Conservation (phyloP, 805 yeast species). For the Cyberlindnera veronae region DNA sequence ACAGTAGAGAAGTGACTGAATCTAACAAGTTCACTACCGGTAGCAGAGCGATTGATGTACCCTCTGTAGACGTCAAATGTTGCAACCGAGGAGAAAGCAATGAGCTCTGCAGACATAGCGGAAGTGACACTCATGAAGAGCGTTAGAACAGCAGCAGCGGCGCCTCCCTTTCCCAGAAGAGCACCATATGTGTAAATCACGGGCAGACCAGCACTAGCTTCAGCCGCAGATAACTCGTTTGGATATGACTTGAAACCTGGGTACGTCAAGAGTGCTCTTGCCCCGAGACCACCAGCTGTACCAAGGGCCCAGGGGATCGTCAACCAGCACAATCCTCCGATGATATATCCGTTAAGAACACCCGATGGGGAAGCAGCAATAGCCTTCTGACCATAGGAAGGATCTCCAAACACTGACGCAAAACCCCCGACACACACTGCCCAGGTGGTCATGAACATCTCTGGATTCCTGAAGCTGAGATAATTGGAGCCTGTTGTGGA, state of each 20-base stretch:
- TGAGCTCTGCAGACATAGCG: conserved; percentile 40
- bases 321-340: conserved; percentile 38
- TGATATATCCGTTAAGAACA: conserved; percentile 33
- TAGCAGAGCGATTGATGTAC: conserved; percentile 38
- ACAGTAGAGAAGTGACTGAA: conserved; percentile 34
- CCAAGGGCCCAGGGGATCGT: conserved; percentile 37
- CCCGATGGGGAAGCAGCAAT: conserved; percentile 38
- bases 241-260: conserved; percentile 42
- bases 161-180: conserved; percentile 39
- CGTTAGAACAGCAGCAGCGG: conserved; percentile 38
- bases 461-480: conserved; percentile 31
- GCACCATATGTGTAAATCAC: conserved; percentile 43
- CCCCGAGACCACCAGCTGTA: conserved; percentile 36
- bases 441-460: conserved; percentile 31
- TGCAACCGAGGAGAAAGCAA: conserved; percentile 38
- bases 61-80: conserved; percentile 40
- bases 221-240: conserved; percentile 31
- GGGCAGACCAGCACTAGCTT: conserved; percentile 39
- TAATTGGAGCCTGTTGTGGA: conserved; percentile 30
- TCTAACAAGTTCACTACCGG: conserved; percentile 35
- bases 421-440: conserved; percentile 32
- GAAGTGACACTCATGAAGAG: conserved; percentile 43
- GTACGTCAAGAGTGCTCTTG: conserved; percentile 32
- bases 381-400: conserved; percentile 39
- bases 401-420: conserved; percentile 34